Conservation (phyloP, 208 protist species). For the Crithidia thermophila region DNA sequence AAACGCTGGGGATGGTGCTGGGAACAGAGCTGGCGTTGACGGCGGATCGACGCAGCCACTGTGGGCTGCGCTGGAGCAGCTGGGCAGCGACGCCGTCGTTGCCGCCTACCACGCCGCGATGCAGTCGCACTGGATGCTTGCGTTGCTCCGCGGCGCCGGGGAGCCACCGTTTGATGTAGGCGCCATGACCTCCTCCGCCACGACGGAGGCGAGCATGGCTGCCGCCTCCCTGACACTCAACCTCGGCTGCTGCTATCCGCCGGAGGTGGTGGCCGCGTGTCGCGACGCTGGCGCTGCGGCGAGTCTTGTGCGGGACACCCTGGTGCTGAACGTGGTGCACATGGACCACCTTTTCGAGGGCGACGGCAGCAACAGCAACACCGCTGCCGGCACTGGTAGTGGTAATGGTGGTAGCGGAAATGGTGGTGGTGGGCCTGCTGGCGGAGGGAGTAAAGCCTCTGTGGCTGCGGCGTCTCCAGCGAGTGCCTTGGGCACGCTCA, state of each 20-base stretch:
- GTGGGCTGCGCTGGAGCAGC: conserved; percentile 19
- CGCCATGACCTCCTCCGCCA: background rate
- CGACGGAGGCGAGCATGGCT: background rate
- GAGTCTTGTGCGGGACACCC: conserved; percentile 20
- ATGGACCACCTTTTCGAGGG: conserved; percentile 31
- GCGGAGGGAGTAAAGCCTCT: background rate
- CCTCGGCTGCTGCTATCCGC: conserved; percentile 17
- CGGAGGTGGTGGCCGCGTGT: conserved; percentile 17
- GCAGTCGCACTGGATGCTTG: conserved; percentile 19
- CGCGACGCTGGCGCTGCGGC: background rate
- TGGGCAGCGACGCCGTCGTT: conserved; percentile 17
- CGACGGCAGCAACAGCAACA: background rate
- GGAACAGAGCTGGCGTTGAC: background rate
- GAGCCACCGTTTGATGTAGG: background rate
- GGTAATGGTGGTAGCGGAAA: background rate
- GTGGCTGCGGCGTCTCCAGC: background rate
- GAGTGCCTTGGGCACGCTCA: conserved; percentile 10
- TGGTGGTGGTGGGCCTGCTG: background rate
- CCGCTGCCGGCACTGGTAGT: background rate
- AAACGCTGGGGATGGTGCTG: background rate
- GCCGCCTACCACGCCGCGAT: conserved; percentile 31
- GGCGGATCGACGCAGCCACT: background rate
- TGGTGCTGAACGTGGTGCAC: conserved; percentile 31
- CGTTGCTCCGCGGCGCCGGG: background rate
- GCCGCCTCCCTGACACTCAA: conserved; percentile 22